A percentile compares a stretch with the other conserved stretches of the same genome.
These are phyloP conservation scores for Tulasnella sp. DNA, from an alignment of 768 basidiomycete genomes.

Conservation along the genomic window DNA sequence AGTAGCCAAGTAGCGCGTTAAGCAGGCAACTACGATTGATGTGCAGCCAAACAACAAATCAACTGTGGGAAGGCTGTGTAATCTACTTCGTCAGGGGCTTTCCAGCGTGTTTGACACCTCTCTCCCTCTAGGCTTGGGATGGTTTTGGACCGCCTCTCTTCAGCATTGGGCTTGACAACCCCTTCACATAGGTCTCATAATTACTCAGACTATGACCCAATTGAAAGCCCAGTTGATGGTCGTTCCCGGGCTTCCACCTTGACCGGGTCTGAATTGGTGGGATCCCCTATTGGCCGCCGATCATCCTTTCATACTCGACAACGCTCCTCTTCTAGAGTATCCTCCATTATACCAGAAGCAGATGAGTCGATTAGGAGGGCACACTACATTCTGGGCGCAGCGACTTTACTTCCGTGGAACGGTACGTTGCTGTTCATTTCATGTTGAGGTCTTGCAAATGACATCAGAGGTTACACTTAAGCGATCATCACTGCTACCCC, in stretches of 20 bases:
- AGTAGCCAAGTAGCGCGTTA: no score
- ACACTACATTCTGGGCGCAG: conserved; percentile 62
- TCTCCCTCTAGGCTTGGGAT: no score
- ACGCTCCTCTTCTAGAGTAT: conserved; percentile 1
- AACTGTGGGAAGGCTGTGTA: no score
- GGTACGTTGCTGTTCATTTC: conserved; percentile 35
- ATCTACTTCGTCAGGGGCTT: no score
- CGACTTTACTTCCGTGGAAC: conserved; percentile 79
- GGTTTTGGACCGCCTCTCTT: no score
- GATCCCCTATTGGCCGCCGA: no score
- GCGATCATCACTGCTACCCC: conserved; percentile 79
- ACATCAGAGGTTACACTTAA: conserved; percentile 25
- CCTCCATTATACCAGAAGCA: neutral
- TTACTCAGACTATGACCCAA: conserved; percentile 5
- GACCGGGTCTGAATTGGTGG: neutral
- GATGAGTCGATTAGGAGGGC: conserved; percentile 34
- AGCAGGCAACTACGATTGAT: no score
- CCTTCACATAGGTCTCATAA: no score
- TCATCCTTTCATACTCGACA: conserved; percentile 5
- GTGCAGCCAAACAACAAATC: no score
- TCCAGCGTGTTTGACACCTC: no score
- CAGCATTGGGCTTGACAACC: no score
- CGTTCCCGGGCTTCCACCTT: neutral
- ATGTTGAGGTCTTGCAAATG: neutral
- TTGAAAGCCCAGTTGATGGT: neutral